A percentile compares a stretch with the other conserved stretches of the same genome.
These are phyloP conservation scores for Colletotrichum filicis DNA, from an alignment of 2,329 filamentous ascomycete genomes.

Conservation along the genomic window DNA sequence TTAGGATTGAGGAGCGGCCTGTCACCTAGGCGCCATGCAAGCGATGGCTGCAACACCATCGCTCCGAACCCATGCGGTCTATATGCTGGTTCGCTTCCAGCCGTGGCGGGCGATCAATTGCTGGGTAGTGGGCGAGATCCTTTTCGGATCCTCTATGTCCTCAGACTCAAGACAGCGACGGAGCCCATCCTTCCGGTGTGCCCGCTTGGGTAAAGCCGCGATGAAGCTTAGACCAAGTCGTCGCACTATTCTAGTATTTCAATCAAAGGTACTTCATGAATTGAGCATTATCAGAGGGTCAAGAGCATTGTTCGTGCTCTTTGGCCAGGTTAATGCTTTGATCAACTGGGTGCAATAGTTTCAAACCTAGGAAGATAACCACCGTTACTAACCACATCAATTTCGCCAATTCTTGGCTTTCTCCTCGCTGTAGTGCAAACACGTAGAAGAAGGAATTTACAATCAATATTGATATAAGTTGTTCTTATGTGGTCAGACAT, in stretches of 20 bases:
- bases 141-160: neutral
- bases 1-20: neutral
- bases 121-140: neutral
- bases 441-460: too few relatives aligned
- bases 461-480: too few relatives aligned
- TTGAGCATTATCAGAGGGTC: neutral
- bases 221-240: neutral
- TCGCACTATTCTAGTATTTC: neutral
- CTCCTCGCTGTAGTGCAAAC: accelerated
- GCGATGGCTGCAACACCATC: neutral
- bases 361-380: neutral
- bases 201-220: neutral
- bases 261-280: neutral
- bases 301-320: neutral
- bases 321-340: neutral
- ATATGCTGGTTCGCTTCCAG: neutral
- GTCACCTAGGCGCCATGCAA: neutral
- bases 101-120: neutral
- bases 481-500: too few relatives aligned
- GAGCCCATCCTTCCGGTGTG: neutral
- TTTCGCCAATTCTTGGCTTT: too few relatives aligned
- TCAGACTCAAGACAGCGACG: neutral
- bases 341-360: neutral
- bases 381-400: too few relatives aligned
- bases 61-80: neutral